phyloP scores from a whole-genome alignment of 371 early-diverging fungal genomes.

The Rhizopus delemar region DNA sequence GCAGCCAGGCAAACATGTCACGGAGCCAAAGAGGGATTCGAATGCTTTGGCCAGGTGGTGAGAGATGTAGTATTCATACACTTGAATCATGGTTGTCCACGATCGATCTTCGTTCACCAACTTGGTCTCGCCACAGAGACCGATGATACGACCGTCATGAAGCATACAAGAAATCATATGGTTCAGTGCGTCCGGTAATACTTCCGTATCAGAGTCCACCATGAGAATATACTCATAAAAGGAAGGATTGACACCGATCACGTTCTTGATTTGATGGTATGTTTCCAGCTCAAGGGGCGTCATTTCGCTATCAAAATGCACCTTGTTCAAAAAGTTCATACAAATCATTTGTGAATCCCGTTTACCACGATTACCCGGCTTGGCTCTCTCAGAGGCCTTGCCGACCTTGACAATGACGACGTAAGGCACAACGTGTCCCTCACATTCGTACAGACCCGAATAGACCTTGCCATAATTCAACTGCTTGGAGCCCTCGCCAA shows the following conservation, averaged over 20 bases:
- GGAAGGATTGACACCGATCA: slow-evolving; percentile 85
- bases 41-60: slow-evolving; percentile 98
- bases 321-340: slow-evolving; percentile 98
- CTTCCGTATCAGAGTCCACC: slow-evolving; percentile 96
- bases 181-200: slow-evolving; percentile 79
- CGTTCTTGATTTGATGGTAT: slow-evolving; percentile 89
- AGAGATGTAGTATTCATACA: slow-evolving; percentile 98
- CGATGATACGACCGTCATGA: slow-evolving; percentile 88
- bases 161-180: slow-evolving; percentile 87
- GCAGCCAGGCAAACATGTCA: slow-evolving; percentile 96
- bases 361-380: slow-evolving; percentile 99
- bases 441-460: slow-evolving; percentile 92
- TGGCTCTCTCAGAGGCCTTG: slow-evolving; percentile 73
- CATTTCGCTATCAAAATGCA: slow-evolving; percentile 92
- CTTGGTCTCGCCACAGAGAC: slow-evolving; percentile 92
- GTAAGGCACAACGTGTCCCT: slow-evolving; percentile 90
- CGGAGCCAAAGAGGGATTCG: slow-evolving; percentile 98
- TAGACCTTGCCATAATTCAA: slow-evolving; percentile 98
- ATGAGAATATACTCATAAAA: slow-evolving; percentile 93
- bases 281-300: slow-evolving; percentile 92
- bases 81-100: slow-evolving; percentile 98
- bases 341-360: slow-evolving; percentile 99
- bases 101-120: slow-evolving; percentile 86
- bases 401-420: slow-evolving; percentile 96
- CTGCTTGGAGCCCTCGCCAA: slow-evolving; percentile 90